Evolutionary conservation across 495 filamentous ascomycete species (phyloP).

Genomic region (Daldinia grandis): DNA sequence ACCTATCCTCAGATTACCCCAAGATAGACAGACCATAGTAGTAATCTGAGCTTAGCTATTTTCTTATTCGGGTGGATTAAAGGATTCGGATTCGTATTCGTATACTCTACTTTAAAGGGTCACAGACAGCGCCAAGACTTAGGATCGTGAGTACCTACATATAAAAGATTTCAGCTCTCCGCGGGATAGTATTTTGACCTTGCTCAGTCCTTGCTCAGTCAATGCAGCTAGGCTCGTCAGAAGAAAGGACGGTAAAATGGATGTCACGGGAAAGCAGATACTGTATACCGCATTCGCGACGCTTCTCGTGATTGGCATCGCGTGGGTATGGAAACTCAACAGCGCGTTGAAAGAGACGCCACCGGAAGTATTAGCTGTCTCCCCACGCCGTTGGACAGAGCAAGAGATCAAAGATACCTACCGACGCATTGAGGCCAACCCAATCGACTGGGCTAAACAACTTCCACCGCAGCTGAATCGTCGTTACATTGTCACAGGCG

Average conservation of each 20-base stretch:
- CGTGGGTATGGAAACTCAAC: slow-evolving; percentile 64
- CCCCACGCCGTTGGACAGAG: slow-evolving; percentile 62
- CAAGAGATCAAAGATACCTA: slow-evolving; percentile 60
- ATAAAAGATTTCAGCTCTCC: neutral
- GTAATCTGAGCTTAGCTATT: neutral
- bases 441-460: slow-evolving; percentile 57
- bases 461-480: slow-evolving; percentile 63
- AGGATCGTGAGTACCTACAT: neutral
- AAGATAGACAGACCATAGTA: neutral
- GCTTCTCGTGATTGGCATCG: slow-evolving; percentile 42
- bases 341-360: slow-evolving; percentile 58
- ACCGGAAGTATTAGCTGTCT: slow-evolving; percentile 50
- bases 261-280: slow-evolving; percentile 15
- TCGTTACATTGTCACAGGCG: slow-evolving; percentile 67
- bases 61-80: neutral
- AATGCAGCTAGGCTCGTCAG: neutral
- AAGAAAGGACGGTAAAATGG: slow-evolving; percentile 25
- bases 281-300: slow-evolving; percentile 20
- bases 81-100: neutral
- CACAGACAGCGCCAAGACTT: neutral
- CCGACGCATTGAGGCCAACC: slow-evolving; percentile 53
- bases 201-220: too few relatives aligned
- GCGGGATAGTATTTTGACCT: neutral
- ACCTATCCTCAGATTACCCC: neutral
- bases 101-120: neutral